Percentiles rank a stretch among this genome's conserved stretches.
These are phyloP conservation scores for Starmerella vaccinii DNA, from an alignment of 805 yeast genomes.

Conservation along the genomic window DNA sequence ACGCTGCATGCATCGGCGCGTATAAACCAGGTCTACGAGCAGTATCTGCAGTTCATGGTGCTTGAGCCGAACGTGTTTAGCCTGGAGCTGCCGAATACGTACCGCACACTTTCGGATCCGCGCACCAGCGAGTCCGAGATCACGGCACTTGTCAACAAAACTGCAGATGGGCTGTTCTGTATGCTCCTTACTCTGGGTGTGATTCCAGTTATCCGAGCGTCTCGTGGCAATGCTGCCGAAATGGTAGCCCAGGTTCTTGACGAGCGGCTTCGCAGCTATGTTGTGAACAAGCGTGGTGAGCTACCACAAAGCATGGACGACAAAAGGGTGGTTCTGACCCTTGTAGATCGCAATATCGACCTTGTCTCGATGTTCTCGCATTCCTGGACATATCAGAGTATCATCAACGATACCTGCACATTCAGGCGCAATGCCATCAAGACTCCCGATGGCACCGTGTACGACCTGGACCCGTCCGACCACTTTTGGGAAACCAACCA, in stretches of 20 bases:
- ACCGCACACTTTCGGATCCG: constrained; percentile 60
- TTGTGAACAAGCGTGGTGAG: constrained; percentile 54
- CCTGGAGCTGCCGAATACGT: constrained; percentile 56
- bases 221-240: constrained; percentile 91
- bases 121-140: constrained; percentile 65
- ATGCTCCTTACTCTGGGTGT: constrained; percentile 65
- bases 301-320: constrained; percentile 19
- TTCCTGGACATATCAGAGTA: constrained; percentile 95
- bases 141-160: constrained; percentile 51
- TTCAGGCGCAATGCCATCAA: constrained; percentile 74
- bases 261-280: constrained; percentile 71
- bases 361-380: constrained; percentile 90
- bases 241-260: constrained; percentile 82
- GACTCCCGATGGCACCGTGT: constrained; percentile 39
- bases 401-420: constrained; percentile 84
- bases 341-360: constrained; percentile 83
- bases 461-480: constrained; percentile 87
- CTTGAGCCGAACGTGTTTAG: constrained; percentile 88
- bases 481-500: constrained; percentile 83
- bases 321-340: constrained; percentile 58
- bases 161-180: constrained; percentile 74
- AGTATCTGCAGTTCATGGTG: constrained; percentile 81
- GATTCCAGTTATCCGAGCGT: constrained; percentile 84
- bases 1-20: constrained; percentile 56
- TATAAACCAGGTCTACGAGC: constrained; percentile 86